These are phyloP conservation scores for Lipomyces sp. DNA, from an alignment of 805 yeast genomes.

Conservation along the genomic window DNA sequence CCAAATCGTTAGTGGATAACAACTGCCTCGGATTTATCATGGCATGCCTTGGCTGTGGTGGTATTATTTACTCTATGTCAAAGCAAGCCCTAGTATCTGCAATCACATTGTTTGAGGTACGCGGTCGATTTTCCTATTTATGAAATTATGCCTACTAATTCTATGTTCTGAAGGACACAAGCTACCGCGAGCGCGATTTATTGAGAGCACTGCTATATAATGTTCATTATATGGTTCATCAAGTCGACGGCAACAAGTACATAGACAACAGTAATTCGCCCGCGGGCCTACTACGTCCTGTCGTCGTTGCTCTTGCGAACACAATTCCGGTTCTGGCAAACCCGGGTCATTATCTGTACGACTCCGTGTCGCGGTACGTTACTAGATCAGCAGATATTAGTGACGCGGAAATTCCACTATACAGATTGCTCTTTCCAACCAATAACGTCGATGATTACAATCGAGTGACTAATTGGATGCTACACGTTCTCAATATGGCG, in stretches of 20 bases:
- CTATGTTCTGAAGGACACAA: conserved; percentile 41
- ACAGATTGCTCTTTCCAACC: conserved; percentile 6
- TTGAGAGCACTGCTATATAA: conserved; percentile 53
- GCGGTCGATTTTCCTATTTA: too few species aligned
- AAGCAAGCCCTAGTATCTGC: neutral
- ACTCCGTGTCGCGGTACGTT: conserved; percentile 44
- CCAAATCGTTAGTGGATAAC: conserved; percentile 57
- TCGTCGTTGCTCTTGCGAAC: conserved; percentile 54
- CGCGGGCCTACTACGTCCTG: too few species aligned
- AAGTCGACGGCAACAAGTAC: too few species aligned
- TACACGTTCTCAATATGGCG: conserved; percentile 4
- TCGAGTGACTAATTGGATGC: conserved; percentile 17
- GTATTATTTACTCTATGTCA: conserved; percentile 1
- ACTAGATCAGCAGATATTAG: conserved; percentile 1
- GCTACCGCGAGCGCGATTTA: conserved; percentile 55
- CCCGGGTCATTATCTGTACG: conserved; percentile 75
- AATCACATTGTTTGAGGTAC: conserved; percentile 11
- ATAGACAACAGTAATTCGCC: too few species aligned
- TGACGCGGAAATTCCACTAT: conserved; percentile 13
- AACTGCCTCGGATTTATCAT: conserved; percentile 52
- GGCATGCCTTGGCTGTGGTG: conserved; percentile 33
- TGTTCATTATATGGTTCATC: neutral
- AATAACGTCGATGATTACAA: conserved; percentile 9
- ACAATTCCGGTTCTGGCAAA: conserved; percentile 56
- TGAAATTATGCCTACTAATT: too few species aligned